Evolutionary conservation across 352 stramenopile genomes (phyloP), one percentile per base, ranked within the genome.

Genomic region (Thraustotheca clavata): DNA sequence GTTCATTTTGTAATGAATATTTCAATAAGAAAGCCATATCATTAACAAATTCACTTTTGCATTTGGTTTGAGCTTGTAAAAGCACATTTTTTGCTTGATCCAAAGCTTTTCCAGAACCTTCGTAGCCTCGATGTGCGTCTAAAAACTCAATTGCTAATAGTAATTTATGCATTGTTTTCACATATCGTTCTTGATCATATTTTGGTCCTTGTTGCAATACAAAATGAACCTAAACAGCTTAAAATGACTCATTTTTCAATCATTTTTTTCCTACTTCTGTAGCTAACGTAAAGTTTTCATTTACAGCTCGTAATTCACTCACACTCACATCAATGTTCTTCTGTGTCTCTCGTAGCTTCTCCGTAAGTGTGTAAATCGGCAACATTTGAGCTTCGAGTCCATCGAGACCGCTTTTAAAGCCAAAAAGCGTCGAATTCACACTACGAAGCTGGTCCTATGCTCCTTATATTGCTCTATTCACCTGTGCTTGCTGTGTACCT

Each of bases 321-420:
- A 93, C 82, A 40, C 81, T 89, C 8, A 88, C 57, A 47, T 93
- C 83, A 31, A 93, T 93, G 52, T 91, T 93, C 69, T 85, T 84
- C 62, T 93, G 83, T 18, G 80, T 90, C 62, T 78, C 79, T 60
- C 80, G 77, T 20, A 92, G 75, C 67, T 81, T 78, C 66, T 89
- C 80, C 0, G 83, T 92, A 69, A 92, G 79, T 49, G 85, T 87
- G 72, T 92, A 92, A 62, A 92, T 83, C 26, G 83, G 80, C 60
- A 88, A 70, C 83, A 89, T 92, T 70, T 92, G 77, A 26, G 72
- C 69, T 75, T 92, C 83, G 12, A 65, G 38, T 4, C 40, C 29
- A 43, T 65, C 57, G 12, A 65, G 26, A 3, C 57, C 57, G 20
- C 12, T n/a, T 34, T 52, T 65, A 35, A 92, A 81, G 39, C 79